These are phyloP conservation scores for Pseudocercospora pini-densiflorae DNA, from an alignment of 2,329 filamentous ascomycete species.

Conservation along the genomic window DNA sequence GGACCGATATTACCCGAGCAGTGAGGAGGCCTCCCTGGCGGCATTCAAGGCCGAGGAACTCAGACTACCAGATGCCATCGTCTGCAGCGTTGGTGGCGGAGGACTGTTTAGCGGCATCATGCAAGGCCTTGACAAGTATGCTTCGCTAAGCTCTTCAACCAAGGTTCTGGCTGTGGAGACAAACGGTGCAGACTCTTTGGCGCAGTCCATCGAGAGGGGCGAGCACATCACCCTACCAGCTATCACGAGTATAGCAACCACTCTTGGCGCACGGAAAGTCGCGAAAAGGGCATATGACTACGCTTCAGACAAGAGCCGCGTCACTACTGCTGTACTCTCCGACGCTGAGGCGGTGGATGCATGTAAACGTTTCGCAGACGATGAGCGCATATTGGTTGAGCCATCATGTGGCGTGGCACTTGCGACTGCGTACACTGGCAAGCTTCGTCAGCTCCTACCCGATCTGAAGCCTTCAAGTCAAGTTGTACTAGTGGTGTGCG, in stretches of 20 bases:
- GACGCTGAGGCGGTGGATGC: slow-evolving; percentile 82
- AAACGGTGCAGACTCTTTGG: slow-evolving; percentile 70
- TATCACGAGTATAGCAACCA: slow-evolving; percentile 78
- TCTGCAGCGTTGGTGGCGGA: slow-evolving; percentile 81
- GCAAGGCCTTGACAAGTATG: slow-evolving; percentile 63
- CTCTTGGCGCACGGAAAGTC: slow-evolving; percentile 74
- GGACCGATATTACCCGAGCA: slow-evolving; percentile 13
- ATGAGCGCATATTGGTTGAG: slow-evolving; percentile 82
- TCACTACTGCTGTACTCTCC: slow-evolving; percentile 66
- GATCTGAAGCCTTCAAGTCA: slow-evolving; percentile 66
- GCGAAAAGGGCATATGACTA: slow-evolving; percentile 70
- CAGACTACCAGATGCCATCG: slow-evolving; percentile 66
- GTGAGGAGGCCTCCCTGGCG: neutral
- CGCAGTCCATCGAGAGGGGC: slow-evolving; percentile 62
- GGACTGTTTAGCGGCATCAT: slow-evolving; percentile 78
- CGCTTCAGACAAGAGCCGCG: slow-evolving; percentile 52
- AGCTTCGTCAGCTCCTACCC: slow-evolving; percentile 57
- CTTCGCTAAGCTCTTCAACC: slow-evolving; percentile 36
- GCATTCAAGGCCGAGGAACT: neutral
- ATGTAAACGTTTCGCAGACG: slow-evolving; percentile 77
- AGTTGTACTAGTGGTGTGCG: slow-evolving; percentile 85
- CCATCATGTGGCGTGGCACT: slow-evolving; percentile 82
- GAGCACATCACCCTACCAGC: slow-evolving; percentile 62
- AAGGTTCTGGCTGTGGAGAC: slow-evolving; percentile 77
- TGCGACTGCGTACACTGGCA: slow-evolving; percentile 67